Evolutionary conservation across 2,329 filamentous ascomycete species (phyloP).

Genomic region (Talaromyces albobiverticillius): DNA sequence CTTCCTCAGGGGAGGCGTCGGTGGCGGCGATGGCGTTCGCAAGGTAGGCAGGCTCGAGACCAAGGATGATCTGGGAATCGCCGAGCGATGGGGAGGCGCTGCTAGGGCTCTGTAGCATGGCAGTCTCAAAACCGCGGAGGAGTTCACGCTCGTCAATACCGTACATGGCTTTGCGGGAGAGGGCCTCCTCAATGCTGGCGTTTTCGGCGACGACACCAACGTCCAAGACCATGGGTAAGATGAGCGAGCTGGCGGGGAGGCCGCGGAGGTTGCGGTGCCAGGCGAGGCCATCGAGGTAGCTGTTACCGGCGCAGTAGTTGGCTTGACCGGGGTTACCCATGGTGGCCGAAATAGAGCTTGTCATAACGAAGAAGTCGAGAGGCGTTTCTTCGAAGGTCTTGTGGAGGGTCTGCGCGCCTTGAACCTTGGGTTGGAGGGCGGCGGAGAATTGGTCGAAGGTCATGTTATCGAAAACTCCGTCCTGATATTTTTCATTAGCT

Average conservation of each 20-base stretch:
- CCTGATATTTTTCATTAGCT: background rate
- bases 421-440: background rate
- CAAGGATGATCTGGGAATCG: slow-evolving; percentile 3
- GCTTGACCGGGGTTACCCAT: slow-evolving; percentile 47
- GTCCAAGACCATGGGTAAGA: slow-evolving; percentile 25
- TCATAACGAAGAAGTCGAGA: slow-evolving; percentile 40
- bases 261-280: slow-evolving; percentile 19
- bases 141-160: slow-evolving; percentile 10
- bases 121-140: background rate
- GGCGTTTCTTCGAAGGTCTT: background rate
- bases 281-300: slow-evolving; percentile 34
- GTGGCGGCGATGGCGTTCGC: background rate
- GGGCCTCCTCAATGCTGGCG: slow-evolving; percentile 13
- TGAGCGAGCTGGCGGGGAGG: background rate
- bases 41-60: slow-evolving; percentile 4
- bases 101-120: background rate
- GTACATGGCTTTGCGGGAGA: slow-evolving; percentile 6
- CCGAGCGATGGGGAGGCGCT: background rate
- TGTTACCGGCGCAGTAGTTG: slow-evolving; percentile 38
- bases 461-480: background rate
- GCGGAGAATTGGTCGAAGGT: background rate
- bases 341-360: slow-evolving; percentile 39
- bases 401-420: background rate
- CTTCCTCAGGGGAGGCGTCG: slow-evolving; percentile 2
- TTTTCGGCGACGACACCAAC: slow-evolving; percentile 26